phyloP scores from a whole-genome alignment of 768 basidiomycete species.

The Aureoboletus auriporus region DNA sequence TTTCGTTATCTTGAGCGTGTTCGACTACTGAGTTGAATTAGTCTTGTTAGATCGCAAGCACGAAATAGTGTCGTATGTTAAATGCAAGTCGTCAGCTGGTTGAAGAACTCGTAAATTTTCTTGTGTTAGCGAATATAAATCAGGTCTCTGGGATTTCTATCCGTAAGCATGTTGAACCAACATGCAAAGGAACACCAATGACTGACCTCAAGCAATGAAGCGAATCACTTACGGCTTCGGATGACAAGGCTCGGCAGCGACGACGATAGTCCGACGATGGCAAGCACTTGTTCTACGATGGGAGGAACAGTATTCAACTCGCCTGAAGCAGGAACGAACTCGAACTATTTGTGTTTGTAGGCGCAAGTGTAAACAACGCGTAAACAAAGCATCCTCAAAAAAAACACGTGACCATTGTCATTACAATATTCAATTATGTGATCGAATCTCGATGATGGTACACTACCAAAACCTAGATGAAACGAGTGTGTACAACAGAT shows the following conservation, averaged over 20 bases:
- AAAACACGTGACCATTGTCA: slow-evolving; percentile 17
- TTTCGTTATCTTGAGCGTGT: slow-evolving; percentile 18
- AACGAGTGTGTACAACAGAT: background rate
- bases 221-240: slow-evolving; percentile 24
- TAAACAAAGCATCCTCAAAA: slow-evolving; percentile 26
- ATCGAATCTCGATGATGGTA: too few relatives aligned
- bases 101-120: slow-evolving; percentile 17
- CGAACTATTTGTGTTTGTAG: slow-evolving; percentile 34
- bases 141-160: slow-evolving; percentile 5
- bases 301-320: slow-evolving; percentile 12
- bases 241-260: slow-evolving; percentile 14
- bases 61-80: slow-evolving; percentile 13
- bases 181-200: background rate
- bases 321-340: slow-evolving; percentile 14
- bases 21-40: slow-evolving; percentile 13
- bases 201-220: slow-evolving; percentile 23
- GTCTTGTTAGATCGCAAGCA: slow-evolving; percentile 14
- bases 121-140: slow-evolving; percentile 19
- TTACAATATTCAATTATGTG: too few relatives aligned
- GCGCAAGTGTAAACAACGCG: slow-evolving; percentile 25
- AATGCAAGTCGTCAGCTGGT: slow-evolving; percentile 21
- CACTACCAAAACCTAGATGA: background rate
- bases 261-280: slow-evolving; percentile 16
- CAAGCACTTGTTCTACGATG: slow-evolving; percentile 21
- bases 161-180: background rate